Evolutionary conservation across 495 filamentous ascomycete genomes (phyloP).

Genomic region (Barbatosphaeria neglecta): DNA sequence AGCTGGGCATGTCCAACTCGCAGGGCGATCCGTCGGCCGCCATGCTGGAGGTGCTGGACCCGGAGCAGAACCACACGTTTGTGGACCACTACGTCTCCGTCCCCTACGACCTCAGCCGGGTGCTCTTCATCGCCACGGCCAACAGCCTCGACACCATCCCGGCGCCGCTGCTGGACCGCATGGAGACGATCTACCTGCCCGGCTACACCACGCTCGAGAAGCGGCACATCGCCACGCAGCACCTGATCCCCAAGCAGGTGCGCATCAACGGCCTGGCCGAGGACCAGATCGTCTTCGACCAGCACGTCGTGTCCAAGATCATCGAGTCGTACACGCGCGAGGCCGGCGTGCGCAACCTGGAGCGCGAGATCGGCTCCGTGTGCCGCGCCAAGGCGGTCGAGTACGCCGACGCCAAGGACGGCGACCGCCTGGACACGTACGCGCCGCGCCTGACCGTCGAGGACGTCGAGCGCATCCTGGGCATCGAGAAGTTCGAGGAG

Average conservation of each 20-base stretch:
- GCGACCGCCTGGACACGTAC: slow-evolving; percentile 56
- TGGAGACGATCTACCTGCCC: slow-evolving; percentile 86
- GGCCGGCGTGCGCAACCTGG: slow-evolving; percentile 92
- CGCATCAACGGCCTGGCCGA: slow-evolving; percentile 59
- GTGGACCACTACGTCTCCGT: slow-evolving; percentile 95
- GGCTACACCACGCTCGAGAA: slow-evolving; percentile 99
- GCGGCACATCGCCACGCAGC: slow-evolving; percentile 83
- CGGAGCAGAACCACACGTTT: slow-evolving; percentile 93
- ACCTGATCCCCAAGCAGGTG: slow-evolving; percentile 91
- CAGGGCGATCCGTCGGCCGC: slow-evolving; percentile 97
- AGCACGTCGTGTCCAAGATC: slow-evolving; percentile 84
- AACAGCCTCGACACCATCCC: slow-evolving; percentile 95
- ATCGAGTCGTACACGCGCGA: slow-evolving; percentile 95
- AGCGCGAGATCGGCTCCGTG: slow-evolving; percentile 89
- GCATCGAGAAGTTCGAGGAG: slow-evolving; percentile 88
- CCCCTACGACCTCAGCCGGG: slow-evolving; percentile 89
- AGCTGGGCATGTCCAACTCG: slow-evolving; percentile 82
- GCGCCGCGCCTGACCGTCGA: slow-evolving; percentile 58
- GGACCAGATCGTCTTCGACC: slow-evolving; percentile 60
- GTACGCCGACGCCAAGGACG: slow-evolving; percentile 79
- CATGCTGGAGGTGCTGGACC: slow-evolving; percentile 96
- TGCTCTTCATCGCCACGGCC: slow-evolving; percentile 97
- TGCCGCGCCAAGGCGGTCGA: slow-evolving; percentile 93
- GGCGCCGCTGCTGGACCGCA: slow-evolving; percentile 84
- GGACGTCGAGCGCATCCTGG: slow-evolving; percentile 83